phyloP scores from a whole-genome alignment of 352 stramenopile species.

The Pythium insidiosum region DNA sequence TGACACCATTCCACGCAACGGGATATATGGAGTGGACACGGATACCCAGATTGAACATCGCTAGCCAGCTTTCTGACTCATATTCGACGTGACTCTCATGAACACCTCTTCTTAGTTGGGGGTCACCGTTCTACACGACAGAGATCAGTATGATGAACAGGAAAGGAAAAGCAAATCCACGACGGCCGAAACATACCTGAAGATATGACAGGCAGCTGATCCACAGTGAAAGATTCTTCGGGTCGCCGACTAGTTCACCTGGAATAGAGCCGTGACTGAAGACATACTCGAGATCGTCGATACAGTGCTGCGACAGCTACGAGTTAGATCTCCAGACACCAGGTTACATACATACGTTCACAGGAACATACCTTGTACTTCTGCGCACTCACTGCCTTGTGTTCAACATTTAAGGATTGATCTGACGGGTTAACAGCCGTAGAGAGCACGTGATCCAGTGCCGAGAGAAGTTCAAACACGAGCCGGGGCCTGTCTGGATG shows the following conservation, averaged over 20 bases:
- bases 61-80: conserved; percentile 82
- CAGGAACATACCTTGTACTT: conserved; percentile 82
- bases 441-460: conserved; percentile 54
- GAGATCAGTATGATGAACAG: too few relatives aligned
- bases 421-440: conserved; percentile 25
- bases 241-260: conserved; percentile 69
- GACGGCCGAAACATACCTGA: conserved; percentile 27
- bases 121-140: conserved; percentile 63
- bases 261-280: conserved; percentile 74
- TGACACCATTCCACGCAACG: conserved; percentile 68
- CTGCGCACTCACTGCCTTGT: conserved; percentile 66
- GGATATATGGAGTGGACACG: conserved; percentile 80
- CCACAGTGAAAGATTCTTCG: conserved; percentile 63
- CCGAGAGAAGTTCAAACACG: conserved; percentile 50
- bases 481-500: conserved; percentile 49
- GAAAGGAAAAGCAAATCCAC: conserved; percentile 6
- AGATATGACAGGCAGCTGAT: conserved; percentile 56
- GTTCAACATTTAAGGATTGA: conserved; percentile 51
- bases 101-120: conserved; percentile 59
- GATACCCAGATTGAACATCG: conserved; percentile 87
- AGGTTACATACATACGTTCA: neutral
- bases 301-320: conserved; percentile 45
- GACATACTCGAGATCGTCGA: conserved; percentile 84
- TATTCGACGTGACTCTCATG: conserved; percentile 81
- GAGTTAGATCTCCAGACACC: neutral